Percentiles rank a stretch among this genome's conserved stretches.
These are phyloP conservation scores for Pseudogymnoascus sp. DNA, from an alignment of 2,329 filamentous ascomycete species.

Conservation along the genomic window DNA sequence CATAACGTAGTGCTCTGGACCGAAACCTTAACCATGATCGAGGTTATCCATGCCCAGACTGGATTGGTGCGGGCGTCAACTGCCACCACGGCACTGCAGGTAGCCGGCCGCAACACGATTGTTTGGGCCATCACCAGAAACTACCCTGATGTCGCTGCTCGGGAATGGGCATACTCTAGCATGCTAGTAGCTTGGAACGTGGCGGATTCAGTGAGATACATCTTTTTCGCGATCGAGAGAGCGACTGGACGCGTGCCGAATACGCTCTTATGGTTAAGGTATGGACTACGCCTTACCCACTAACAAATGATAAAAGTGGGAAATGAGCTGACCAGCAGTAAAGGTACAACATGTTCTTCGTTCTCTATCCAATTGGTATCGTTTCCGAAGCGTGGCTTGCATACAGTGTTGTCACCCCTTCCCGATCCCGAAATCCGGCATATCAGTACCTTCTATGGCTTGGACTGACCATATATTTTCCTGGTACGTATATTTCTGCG, in stretches of 20 bases:
- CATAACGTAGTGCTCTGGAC: slow-evolving; percentile 68
- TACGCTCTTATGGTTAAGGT: background rate
- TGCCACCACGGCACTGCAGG: slow-evolving; percentile 82
- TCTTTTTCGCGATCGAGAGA: slow-evolving; percentile 72
- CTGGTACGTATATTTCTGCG: slow-evolving; percentile 35
- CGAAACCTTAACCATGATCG: slow-evolving; percentile 75
- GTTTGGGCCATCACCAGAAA: slow-evolving; percentile 76
- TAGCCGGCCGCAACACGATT: slow-evolving; percentile 76
- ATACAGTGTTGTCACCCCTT: slow-evolving; percentile 59
- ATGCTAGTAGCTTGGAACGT: slow-evolving; percentile 85
- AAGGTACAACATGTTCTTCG: slow-evolving; percentile 85
- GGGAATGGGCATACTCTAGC: slow-evolving; percentile 57
- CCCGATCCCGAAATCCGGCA: slow-evolving; percentile 40
- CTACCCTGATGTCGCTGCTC: slow-evolving; percentile 59
- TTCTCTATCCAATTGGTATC: slow-evolving; percentile 90
- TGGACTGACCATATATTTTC: slow-evolving; percentile 69
- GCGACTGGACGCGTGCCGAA: slow-evolving; percentile 56
- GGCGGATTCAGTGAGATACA: slow-evolving; percentile 90
- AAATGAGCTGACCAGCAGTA: slow-evolving; percentile 41
- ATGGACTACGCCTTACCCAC: slow-evolving; percentile 21
- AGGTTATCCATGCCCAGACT: slow-evolving; percentile 72
- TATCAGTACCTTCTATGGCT: slow-evolving; percentile 55
- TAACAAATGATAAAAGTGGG: slow-evolving; percentile 50
- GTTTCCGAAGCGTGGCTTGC: slow-evolving; percentile 78
- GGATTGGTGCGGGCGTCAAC: slow-evolving; percentile 80